phyloP scores from a whole-genome alignment of 305 asterid genomes.

The Fraxinus ornus region DNA sequence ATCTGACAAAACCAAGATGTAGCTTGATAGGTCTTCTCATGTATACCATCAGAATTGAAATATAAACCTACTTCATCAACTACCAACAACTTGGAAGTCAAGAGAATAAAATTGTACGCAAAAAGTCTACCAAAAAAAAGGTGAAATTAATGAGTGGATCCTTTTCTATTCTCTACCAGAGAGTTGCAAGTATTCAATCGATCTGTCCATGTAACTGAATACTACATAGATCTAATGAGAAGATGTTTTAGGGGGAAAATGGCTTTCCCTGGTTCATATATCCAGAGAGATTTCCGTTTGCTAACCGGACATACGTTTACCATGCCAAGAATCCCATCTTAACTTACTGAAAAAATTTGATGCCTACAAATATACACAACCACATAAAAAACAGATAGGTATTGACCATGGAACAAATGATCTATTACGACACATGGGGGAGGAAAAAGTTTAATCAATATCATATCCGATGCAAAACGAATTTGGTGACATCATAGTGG shows the following conservation, averaged over 20 bases:
- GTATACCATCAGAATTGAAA: constrained; percentile 10
- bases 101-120: not conserved
- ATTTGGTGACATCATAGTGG: not conserved
- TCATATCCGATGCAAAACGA: not conserved
- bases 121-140: not conserved
- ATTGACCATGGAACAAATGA: not conserved
- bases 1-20: constrained; percentile 36
- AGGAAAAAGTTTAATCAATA: not conserved
- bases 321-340: not conserved
- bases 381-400: not conserved
- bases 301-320: not conserved
- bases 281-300: not conserved
- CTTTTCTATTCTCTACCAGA: not conserved
- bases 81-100: not conserved
- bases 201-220: not conserved
- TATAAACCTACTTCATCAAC: constrained; percentile 13
- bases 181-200: not conserved
- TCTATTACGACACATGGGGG: not conserved
- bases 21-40: constrained; percentile 7
- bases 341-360: not conserved
- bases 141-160: not conserved
- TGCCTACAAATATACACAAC: not conserved
- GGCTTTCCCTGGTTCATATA: not conserved
- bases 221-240: not conserved
- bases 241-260: not conserved